Base-by-base conservation (phyloP, 148 eudicot genomes). In the Persicaria tinctoria region DNA sequence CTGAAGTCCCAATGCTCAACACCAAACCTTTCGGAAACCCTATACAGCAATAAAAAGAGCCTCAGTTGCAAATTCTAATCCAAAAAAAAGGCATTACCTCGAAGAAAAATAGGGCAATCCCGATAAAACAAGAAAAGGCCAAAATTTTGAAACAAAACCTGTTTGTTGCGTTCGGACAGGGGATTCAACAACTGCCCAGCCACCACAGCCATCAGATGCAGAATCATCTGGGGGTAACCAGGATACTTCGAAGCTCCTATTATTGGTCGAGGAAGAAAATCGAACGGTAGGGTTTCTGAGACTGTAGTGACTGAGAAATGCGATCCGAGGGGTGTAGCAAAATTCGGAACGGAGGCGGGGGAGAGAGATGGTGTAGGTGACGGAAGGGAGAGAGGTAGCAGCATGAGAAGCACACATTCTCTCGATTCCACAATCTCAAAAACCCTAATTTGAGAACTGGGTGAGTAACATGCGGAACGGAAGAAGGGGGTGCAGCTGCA, bases 1-100 rank as follows among this genome's bases (percentile, higher is more conserved):
- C 63, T 53, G 96, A 88, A 76, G 89, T 81, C 76, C 93, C 93
- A 82, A 90, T 32, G 70, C 90, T 92, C 59, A 85, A 74, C 70
- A 88, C 78, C 78, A 84, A 75, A 79, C 84, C 76, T 60, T 60
- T 71, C 47, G 79, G 88, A 74, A 83, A 81, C 64, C 87, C 95
- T 91, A 78, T 78, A 79, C 18, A 76, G 69, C 83, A 49, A 16
- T 14, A 68, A 51, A 6, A 66, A 64, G 50, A 54, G 46, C 27
- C 18, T 5, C 41, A 69, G 62, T 68, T 48, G 77, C 60, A 44
- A 41, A 45, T 38, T 54, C 41, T 55, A 78, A 8, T 53, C 49
- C 59, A 50, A 48, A 6, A 1, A 38, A 72, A 18, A 23, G 27
- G 27, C 27, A 23, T 23, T 23, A 11, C 20, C 8, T 68, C 60